These are phyloP conservation scores for Suillus tomentosus DNA, from an alignment of 768 basidiomycete species.

Conservation along the genomic window DNA sequence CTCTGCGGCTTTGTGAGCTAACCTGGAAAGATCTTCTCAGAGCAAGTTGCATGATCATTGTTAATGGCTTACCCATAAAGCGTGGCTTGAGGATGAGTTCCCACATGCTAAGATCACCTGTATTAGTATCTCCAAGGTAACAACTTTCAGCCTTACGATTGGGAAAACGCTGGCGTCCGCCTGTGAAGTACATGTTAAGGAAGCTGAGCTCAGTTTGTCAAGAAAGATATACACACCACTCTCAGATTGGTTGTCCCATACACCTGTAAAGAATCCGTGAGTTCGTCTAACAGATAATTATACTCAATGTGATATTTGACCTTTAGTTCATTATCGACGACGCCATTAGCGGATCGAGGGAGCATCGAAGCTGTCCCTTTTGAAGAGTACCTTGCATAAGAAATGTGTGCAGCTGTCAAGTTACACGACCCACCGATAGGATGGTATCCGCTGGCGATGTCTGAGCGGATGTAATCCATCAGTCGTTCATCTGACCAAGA, in stretches of 20 bases:
- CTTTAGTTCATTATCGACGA: constrained; percentile 21
- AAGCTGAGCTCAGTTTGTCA: not conserved
- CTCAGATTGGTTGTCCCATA: constrained; percentile 21
- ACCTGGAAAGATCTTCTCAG: not conserved
- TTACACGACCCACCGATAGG: constrained; percentile 14
- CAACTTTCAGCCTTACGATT: constrained; percentile 13
- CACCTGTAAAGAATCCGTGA: constrained; percentile 5
- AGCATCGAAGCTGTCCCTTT: constrained; percentile 23
- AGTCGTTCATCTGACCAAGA: constrained; percentile 20
- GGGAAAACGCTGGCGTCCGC: constrained; percentile 23
- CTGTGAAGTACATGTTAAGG: constrained; percentile 10
- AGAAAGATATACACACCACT: constrained; percentile 13
- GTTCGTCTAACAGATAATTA: not conserved
- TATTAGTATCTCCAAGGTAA: not conserved
- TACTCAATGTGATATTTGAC: not conserved
- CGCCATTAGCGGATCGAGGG: constrained; percentile 19
- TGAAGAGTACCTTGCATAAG: not conserved
- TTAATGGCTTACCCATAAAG: constrained; percentile 18
- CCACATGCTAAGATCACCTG: constrained; percentile 16
- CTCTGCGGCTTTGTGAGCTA: constrained; percentile 16
- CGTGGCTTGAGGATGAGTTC: constrained; percentile 21
- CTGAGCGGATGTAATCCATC: constrained; percentile 16
- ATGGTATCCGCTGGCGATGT: constrained; percentile 13
- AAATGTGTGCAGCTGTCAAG: not conserved
- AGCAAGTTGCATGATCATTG: not conserved